Base-by-base conservation (phyloP, 225 moss, liverwort and hornwort genomes). In the Bryum argenteum region DNA sequence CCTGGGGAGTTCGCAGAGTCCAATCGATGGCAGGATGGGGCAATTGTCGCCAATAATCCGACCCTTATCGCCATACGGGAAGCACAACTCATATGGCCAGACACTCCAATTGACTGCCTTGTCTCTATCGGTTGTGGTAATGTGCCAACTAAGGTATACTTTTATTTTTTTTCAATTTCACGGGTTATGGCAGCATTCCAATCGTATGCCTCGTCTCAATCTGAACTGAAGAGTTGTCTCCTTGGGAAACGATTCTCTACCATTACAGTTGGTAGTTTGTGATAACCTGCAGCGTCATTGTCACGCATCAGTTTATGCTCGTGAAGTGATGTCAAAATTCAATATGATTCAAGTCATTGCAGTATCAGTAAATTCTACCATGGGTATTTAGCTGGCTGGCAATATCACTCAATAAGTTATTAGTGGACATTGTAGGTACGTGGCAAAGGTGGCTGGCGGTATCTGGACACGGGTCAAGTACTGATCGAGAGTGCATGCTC, bases 21-120 rank as follows among this genome's bases (percentile, higher is more conserved):
- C 62, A 99, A 99, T 83, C 98, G 98, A 65, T 99, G 98, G 98
- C 94, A 99, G 72, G 98, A 99, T 79, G 98, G 98, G 59, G 98
- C 98, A 43, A 94, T 99, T 79, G 87, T 99, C 78, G 94, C 98
- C 61, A 99, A 99, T 75, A 99, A 99, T 67, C 98, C 98, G 63
- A 94, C 98, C 24, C 65, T 99, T 33, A 99, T 99, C 71, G 94
- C 98, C 60, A 83, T 99, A 26, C 98, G 98, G 74, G 98, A 99
- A 83, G 94, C 98, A 41, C 94, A 94, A 82, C 89, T 94, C 55
- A 85, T 99, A 72, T 99, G 98, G 98, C 94, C 98, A 59, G 98
- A 99, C 81, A 81, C 74, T 74, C 85, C 78, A 73, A 93, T 99
- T 61, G 89, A 91, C 65, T 94, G 94, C 81, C 91, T 99, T 42